Evolutionary conservation across 345 rosid genomes (phyloP), one percentile per base, ranked within the genome.

Genomic region (Balakata baccata): DNA sequence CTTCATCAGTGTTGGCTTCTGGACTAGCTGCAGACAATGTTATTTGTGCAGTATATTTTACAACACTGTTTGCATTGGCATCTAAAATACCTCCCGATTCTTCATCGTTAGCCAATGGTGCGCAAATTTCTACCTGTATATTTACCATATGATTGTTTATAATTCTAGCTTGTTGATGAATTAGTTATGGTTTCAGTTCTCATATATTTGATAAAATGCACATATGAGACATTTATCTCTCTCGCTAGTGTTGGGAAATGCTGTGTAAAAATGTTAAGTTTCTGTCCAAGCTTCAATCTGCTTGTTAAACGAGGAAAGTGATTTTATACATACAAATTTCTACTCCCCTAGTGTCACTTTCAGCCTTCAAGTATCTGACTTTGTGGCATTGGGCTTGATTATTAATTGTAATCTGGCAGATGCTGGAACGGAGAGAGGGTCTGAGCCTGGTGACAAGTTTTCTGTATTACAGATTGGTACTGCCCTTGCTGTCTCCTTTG

Each of bases 1-100:
- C 95, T 53, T 82, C 95, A 64, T 92, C 97, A 7, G 89, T 90
- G 66, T 81, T 92, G 74, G 92, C 92, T 5, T 85, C 93, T 68
- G 97, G 96, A 58, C 81, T 92, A 43, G 97, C 97, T 74, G 97
- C 97, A 56, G 98, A 90, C 81, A 94, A 89, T 86, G 93, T 94
- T 66, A 90, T 94, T 50, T 90, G 92, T 74, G 97, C 97, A 16
- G 80, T 92, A 6, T 92, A 92, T 75, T 92, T 94, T 78, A 84
- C 87, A 1, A 64, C 93, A 60, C 78, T 92, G 78, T 94, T 94
- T 84, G 97, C 96, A 22, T 74, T 94, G 69, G 93, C 90, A 47
- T 80, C 98, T 45, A 92, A 84, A 76, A 81, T 90, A 74, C 96
- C 93, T 66, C 76, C 90, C 0, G 97, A 94, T 77, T 14, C 87